Percentiles rank a stretch among this genome's conserved stretches.
These are phyloP conservation scores for Neospermospora avenae DNA, from an alignment of 2,329 filamentous ascomycete genomes.

Conservation along the genomic window DNA sequence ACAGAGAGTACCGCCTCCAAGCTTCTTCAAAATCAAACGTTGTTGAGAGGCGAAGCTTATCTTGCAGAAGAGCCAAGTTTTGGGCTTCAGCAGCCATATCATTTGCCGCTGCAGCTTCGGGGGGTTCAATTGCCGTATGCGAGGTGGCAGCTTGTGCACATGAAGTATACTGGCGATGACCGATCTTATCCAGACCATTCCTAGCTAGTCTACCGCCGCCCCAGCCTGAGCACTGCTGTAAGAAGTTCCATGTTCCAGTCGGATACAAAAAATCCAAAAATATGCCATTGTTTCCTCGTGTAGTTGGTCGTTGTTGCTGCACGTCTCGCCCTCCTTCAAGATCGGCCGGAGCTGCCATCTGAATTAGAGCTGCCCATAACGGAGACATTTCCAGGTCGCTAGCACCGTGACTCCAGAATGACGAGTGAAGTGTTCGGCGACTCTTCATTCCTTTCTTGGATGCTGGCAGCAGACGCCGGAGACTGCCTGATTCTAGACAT, in stretches of 20 bases:
- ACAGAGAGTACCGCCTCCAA: constrained; percentile 40
- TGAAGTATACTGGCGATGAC: constrained; percentile 36
- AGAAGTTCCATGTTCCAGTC: constrained; percentile 36
- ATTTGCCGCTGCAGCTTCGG: neutral
- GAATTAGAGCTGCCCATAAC: constrained; percentile 31
- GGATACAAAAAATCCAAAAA: constrained; percentile 42
- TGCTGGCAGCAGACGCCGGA: constrained; percentile 45
- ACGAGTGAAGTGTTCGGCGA: constrained; percentile 49
- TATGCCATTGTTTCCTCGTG: constrained; percentile 19
- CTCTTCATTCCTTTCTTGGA: constrained; percentile 34
- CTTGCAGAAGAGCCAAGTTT: constrained; percentile 12
- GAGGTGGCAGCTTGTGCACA: constrained; percentile 24
- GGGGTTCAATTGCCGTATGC: neutral
- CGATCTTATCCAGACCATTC: constrained; percentile 21
- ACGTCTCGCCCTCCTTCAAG: constrained; percentile 11
- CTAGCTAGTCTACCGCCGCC: constrained; percentile 24
- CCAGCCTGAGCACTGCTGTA: constrained; percentile 34
- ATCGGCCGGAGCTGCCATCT: constrained; percentile 17
- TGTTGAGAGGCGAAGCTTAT: constrained; percentile 20
- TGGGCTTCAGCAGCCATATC: neutral
- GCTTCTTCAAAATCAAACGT: constrained; percentile 37
- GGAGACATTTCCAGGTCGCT: constrained; percentile 33
- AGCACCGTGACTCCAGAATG: constrained; percentile 54
- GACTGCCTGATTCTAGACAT: constrained; percentile 54
- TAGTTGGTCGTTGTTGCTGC: constrained; percentile 11